Conservation (phyloP, 2,329 filamentous ascomycete species). For the Xenoacremonium recifei region DNA sequence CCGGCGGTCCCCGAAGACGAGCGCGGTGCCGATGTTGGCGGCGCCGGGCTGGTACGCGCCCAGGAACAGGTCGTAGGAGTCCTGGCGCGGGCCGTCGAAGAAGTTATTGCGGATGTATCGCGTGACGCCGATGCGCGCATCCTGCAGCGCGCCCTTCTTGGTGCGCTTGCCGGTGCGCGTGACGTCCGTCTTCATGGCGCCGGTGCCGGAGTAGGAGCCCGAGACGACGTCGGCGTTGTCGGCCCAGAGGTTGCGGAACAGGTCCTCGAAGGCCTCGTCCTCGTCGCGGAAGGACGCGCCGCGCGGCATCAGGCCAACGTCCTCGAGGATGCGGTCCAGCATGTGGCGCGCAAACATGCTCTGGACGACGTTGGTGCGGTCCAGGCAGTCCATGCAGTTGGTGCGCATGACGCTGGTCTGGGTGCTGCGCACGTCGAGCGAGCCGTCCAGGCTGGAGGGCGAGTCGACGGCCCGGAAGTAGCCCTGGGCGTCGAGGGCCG, state of each 20-base stretch:
- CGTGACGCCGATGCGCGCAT: slow-evolving; percentile 83
- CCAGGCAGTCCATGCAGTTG: slow-evolving; percentile 99
- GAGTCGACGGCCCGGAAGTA: slow-evolving; percentile 94
- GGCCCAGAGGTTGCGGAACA: slow-evolving; percentile 98
- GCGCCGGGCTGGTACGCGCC: slow-evolving; percentile 78
- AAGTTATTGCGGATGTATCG: slow-evolving; percentile 96
- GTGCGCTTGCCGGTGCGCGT: slow-evolving; percentile 92
- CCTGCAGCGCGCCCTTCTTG: slow-evolving; percentile 78
- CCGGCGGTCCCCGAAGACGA: slow-evolving; percentile 80
- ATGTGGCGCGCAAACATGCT: slow-evolving; percentile 93
- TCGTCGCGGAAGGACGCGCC: slow-evolving; percentile 76
- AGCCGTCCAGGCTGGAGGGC: slow-evolving; percentile 67
- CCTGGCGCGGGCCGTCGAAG: slow-evolving; percentile 86
- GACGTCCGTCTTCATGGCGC: slow-evolving; percentile 96
- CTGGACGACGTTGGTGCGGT: slow-evolving; percentile 96
- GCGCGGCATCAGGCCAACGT: slow-evolving; percentile 73
- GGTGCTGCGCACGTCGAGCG: slow-evolving; percentile 73
- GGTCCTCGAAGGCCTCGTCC: slow-evolving; percentile 77
- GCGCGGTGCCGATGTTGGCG: slow-evolving; percentile 66
- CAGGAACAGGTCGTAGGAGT: slow-evolving; percentile 92
- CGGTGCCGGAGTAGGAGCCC: slow-evolving; percentile 89
- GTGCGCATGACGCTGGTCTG: slow-evolving; percentile 93
- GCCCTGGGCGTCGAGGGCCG: slow-evolving; percentile 73
- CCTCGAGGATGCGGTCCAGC: slow-evolving; percentile 82
- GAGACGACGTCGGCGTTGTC: slow-evolving; percentile 98